Evolutionary conservation across 1,139 yeast species (phyloP), one percentile per base, ranked within the genome.

Genomic region (Hyphopichia fennica): DNA sequence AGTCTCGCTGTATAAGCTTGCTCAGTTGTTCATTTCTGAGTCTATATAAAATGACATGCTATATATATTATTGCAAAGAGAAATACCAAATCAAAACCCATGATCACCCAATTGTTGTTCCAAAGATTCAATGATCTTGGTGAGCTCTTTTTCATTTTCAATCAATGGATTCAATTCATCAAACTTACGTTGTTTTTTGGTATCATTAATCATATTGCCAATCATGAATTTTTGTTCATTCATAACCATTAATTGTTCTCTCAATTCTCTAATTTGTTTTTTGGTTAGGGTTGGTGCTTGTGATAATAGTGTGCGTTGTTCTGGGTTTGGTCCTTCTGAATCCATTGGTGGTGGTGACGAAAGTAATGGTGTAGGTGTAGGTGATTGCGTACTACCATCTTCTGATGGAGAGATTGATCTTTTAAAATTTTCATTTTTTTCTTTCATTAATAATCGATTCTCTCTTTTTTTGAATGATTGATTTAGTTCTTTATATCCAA

Each of bases 211-310:
- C 75, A 84, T 77, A 19, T 77, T 75, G 43, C 81, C 79, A 3
- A 91, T 82, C 47, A 91, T 63, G 52, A 79, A 89, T 54, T 75
- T 74, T 56, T 91, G 98, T 56, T 91, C 97, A 49, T 85, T 85
- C 63, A 89, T 68, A 13, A 91, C 96, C 84, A 90, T 86, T 43
- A 91, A 63, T 51, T 86, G 85, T 52, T 89, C 95, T 43, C 95
- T 70, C 30, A 77, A 64, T 44, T 74, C 75, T 41, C 87, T 69
- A 4, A 86, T 79, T 50, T 82, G 79, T 38, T 66, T 65, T 52
- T 75, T 74, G 2, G 77, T 67, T 10, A 78, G 50, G 14, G 29
- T 7, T 13, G 29, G 29, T 27, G 29, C 13, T 27, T 4, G 29
- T 9, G 29, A n/a, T 9, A 13, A 5, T n/a, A 15, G 38, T 23